Base-by-base conservation (phyloP, 768 basidiomycete genomes). In the Podaxis sp. region DNA sequence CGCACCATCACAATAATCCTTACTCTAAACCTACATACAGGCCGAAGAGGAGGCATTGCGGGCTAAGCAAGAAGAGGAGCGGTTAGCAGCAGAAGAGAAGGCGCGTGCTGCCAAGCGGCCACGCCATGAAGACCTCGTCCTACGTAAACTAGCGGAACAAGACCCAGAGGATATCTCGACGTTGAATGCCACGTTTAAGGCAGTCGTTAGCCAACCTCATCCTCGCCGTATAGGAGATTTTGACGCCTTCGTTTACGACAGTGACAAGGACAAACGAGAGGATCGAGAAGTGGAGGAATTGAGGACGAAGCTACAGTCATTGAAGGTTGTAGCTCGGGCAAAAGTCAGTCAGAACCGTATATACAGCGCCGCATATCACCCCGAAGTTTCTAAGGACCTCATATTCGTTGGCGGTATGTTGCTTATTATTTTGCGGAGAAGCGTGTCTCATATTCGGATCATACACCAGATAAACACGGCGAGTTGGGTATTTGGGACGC, bases 401-500 rank as follows among this genome's bases (percentile, higher is more conserved):
- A 82, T 95, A n/a, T 93, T 94, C 71, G 91, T 94, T 71, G 93
- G 93, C 72, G 91, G 91, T 89, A 61, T 40, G 75, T 60, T 15
- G 20, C 28, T 56, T 41, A 2, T 48, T 44, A 22, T 46, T 20
- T 17, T 50, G 12, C 6, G 44, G 13, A 13, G 20, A 44, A 22
- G 10, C 6, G 2, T 40, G 24, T 37, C 48, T 59, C 53, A 37
- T 63, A 44, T 36, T 24, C 4, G 17, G 64, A 56, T n/a, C 20
- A 61, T 22, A 24, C 30, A 40, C 56, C 63, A 93, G 93, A 94
- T 68, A 95, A 93, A 68, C 86, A 91, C 66, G 93, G 93, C 0
- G 84, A 87, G 68, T 76, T 95, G 44, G 93, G 91, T 2, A 87
- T 95, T 38, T 95, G 93, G 93, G 93, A 95, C 74, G 88, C 93